Percentiles rank a stretch among this genome's conserved stretches.
Conservation (phyloP, 768 basidiomycete species). For the Phaeotremella skinneri region DNA sequence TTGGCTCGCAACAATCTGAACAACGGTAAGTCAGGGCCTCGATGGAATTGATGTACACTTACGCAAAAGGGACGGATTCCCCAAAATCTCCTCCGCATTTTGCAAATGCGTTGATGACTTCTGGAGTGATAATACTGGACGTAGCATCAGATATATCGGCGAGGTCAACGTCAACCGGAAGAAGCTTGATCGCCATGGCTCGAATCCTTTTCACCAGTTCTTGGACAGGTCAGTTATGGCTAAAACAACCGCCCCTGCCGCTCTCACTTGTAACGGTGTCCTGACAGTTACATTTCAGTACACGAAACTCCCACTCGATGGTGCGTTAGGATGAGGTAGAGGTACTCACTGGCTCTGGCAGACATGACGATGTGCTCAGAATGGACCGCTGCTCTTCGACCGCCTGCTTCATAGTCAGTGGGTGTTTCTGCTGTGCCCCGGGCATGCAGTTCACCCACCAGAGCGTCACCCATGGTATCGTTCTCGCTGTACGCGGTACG, state of each 20-base stretch:
- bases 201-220: slow-evolving; percentile 79
- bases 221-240: slow-evolving; percentile 45
- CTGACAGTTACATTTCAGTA: slow-evolving; percentile 24
- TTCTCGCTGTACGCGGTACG: not conserved
- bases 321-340: too few species aligned
- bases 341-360: slow-evolving; percentile 43
- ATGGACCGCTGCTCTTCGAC: slow-evolving; percentile 49
- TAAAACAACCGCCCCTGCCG: not conserved
- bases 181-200: slow-evolving; percentile 67
- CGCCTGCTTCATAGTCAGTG: slow-evolving; percentile 17
- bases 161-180: slow-evolving; percentile 76
- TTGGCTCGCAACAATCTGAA: slow-evolving; percentile 48
- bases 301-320: too few species aligned
- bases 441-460: slow-evolving; percentile 31
- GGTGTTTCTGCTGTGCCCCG: too few species aligned
- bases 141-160: slow-evolving; percentile 69
- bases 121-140: slow-evolving; percentile 75
- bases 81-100: slow-evolving; percentile 82
- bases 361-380: slow-evolving; percentile 30
- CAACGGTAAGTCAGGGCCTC: slow-evolving; percentile 1
- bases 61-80: slow-evolving; percentile 64
- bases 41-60: slow-evolving; percentile 43
- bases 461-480: slow-evolving; percentile 41
- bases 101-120: slow-evolving; percentile 68
- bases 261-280: slow-evolving; percentile 44